Evolutionary conservation across 2,329 filamentous ascomycete species (phyloP).

Genomic region (Talaromyces marneffei): DNA sequence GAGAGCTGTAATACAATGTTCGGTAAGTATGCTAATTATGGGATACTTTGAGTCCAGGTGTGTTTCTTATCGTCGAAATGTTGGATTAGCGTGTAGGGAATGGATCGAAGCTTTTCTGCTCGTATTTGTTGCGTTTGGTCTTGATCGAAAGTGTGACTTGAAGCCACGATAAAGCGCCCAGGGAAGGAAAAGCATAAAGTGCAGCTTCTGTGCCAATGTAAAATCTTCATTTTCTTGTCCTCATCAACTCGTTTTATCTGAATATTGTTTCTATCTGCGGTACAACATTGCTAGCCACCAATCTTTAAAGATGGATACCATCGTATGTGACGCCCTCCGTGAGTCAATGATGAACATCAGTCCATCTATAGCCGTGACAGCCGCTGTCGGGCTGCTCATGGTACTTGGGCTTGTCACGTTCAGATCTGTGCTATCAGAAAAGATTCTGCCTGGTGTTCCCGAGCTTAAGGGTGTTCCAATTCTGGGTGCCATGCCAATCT

Average conservation of each 20-base stretch:
- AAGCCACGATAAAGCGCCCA: not conserved
- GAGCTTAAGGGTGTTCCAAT: conserved; percentile 4
- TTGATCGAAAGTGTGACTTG: not conserved
- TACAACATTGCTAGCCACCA: not conserved
- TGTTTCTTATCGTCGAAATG: not conserved
- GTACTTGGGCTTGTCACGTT: conserved; percentile 7
- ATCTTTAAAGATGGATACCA: not conserved
- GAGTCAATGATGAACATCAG: not conserved
- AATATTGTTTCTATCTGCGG: not conserved
- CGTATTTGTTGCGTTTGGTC: not conserved
- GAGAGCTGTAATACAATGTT: not conserved
- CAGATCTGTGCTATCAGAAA: conserved; percentile 3
- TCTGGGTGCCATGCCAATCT: conserved; percentile 8
- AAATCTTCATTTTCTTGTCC: not conserved
- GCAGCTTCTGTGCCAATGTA: not conserved
- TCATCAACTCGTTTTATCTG: not conserved
- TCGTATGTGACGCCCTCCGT: not conserved
- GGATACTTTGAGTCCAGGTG: not conserved
- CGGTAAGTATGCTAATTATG: not conserved
- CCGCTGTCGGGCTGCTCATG: conserved; percentile 3
- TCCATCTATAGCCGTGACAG: conserved; percentile 3
- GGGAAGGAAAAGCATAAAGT: not conserved
- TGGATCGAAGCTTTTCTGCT: not conserved
- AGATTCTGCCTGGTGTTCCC: conserved; percentile 4
- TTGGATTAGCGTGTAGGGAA: not conserved